Percentiles rank a stretch among this genome's conserved stretches.
phyloP scores from a whole-genome alignment of 148 eudicot species.

The Bassia scoparia region DNA sequence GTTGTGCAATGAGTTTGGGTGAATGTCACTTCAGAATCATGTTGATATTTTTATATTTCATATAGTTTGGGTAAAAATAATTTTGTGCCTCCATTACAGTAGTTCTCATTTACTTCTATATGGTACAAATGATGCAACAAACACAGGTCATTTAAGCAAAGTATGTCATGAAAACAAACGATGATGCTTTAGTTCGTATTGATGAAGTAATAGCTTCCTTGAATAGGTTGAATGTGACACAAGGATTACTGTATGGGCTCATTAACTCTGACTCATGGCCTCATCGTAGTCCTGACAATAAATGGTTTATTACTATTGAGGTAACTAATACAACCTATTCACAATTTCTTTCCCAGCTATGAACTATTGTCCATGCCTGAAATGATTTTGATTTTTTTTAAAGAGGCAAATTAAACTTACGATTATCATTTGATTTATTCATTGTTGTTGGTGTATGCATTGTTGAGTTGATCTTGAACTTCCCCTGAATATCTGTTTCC shows the following conservation, averaged over 20 bases:
- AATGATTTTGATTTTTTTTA: too few species aligned
- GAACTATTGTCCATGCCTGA: not conserved
- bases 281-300: conserved; percentile 84
- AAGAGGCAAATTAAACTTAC: too few species aligned
- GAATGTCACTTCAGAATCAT: not conserved
- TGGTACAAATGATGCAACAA: conserved; percentile 48
- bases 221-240: conserved; percentile 48
- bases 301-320: conserved; percentile 88
- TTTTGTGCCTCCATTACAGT: conserved; percentile 1
- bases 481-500: not conserved
- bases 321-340: conserved; percentile 31
- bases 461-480: not conserved
- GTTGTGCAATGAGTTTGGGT: not conserved
- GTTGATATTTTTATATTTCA: not conserved
- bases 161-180: conserved; percentile 94
- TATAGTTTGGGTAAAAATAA: not conserved
- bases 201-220: conserved; percentile 80
- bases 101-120: conserved; percentile 15
- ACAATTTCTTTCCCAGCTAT: not conserved
- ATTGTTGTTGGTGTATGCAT: not conserved
- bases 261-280: conserved; percentile 80
- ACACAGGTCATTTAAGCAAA: conserved; percentile 71
- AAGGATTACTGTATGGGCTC: conserved; percentile 87
- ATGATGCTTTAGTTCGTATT: conserved; percentile 95
- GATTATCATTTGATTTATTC: too few species aligned